Base-by-base conservation (phyloP, 768 basidiomycete species). In the Boletellus ananas region DNA sequence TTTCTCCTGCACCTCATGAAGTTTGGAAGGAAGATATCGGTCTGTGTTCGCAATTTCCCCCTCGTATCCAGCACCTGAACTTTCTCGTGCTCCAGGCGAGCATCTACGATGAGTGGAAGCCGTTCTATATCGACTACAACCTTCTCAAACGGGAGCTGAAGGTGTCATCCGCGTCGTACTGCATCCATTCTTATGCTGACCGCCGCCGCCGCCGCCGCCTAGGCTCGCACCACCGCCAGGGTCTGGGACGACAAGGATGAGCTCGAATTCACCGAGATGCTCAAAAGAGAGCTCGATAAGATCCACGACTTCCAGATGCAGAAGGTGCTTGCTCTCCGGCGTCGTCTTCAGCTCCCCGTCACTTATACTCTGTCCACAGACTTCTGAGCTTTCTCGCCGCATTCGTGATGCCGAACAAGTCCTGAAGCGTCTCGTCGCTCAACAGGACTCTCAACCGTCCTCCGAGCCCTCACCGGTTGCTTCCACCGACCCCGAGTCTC, bases 291-390 rank as follows among this genome's bases (percentile, higher is more conserved):
- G 72, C 77, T 98, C 29, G 90, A 94, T 62, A 98, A 98, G 72
- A 85, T 97, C 38, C 87, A 94, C 59, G 84, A 86, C 61, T 98
- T 98, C 64, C 95, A 98, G 66, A 89, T 85, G 64, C 72, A 76
- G 31, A 98, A 96, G 81, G 91, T 86, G 61, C 64, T 50, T 13
- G 25, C 21, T 55, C 18, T 4, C 25, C n/a, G 31, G n/a, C 17
- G 6, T 27, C 34, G 36, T 29, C 7, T 29, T 43, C 13, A 36
- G n/a, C 45, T 18, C 18, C 8, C 7, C 21, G 14, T 47, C 47
- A 33, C 52, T 54, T 21, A 53, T 49, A n/a, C n/a, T 6, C 20
- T 35, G 7, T 43, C 37, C 17, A 18, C 47, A 93, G 90, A 88
- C 90, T 12, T 75, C 80, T 12, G 93, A 97, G 64, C 79, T 96